Conservation (phyloP, 1,284 basidiomycete genomes). For the Singerocomus inundabilis region DNA sequence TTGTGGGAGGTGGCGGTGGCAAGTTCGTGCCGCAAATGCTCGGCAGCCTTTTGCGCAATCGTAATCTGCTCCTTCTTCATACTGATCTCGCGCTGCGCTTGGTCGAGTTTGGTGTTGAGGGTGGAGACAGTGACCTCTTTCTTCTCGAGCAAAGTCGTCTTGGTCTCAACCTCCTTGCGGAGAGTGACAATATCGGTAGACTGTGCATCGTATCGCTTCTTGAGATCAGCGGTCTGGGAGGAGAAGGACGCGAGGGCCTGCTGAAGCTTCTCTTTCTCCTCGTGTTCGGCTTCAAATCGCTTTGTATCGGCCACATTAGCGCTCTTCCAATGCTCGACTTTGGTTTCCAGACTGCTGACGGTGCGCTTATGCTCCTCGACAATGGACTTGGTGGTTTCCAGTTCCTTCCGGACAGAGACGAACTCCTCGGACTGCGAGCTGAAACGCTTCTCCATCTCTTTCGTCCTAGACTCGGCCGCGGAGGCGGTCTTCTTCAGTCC, state of each 20-base stretch:
- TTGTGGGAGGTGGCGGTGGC: background rate
- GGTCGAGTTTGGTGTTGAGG: background rate
- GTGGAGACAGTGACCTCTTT: constrained; percentile 2
- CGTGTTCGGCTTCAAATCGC: background rate
- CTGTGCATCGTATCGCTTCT: background rate
- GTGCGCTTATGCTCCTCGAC: no score
- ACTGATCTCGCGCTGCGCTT: background rate
- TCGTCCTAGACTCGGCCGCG: no score
- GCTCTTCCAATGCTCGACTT: no score
- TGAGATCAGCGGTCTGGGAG: background rate
- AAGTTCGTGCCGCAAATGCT: constrained; percentile 7
- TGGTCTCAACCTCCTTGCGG: background rate
- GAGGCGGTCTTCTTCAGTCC: no score
- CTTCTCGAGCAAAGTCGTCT: background rate
- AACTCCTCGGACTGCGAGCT: no score
- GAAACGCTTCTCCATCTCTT: no score
- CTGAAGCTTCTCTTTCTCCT: constrained; percentile 4
- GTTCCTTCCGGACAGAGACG: no score
- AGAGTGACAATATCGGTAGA: background rate
- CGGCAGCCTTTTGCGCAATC: background rate
- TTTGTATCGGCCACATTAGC: background rate
- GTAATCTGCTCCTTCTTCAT: background rate
- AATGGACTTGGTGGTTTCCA: no score
- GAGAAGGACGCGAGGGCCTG: background rate
- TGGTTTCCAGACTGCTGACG: no score